These are phyloP conservation scores for Dictyostelium intermedium DNA, from an alignment of 78 protist species.

Conservation along the genomic window DNA sequence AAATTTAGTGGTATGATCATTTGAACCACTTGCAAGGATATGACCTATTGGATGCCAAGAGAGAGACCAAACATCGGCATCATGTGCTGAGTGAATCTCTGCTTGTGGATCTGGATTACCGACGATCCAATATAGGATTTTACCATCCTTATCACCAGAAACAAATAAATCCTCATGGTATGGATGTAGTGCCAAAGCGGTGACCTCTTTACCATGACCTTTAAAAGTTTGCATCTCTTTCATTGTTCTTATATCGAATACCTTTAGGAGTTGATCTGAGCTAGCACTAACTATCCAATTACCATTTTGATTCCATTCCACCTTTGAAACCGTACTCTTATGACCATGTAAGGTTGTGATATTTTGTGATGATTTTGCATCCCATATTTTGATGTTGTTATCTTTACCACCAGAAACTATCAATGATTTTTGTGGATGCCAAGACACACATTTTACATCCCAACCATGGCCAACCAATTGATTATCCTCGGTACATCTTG, in stretches of 20 bases:
- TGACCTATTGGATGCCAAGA: conserved; percentile 98
- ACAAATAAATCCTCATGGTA: conserved; percentile 88
- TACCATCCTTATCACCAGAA: conserved; percentile 94
- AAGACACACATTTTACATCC: conserved; percentile 90
- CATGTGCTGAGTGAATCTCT: conserved; percentile 85
- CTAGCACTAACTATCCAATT: conserved; percentile 91
- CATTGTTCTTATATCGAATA: conserved; percentile 93
- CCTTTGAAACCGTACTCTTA: conserved; percentile 78
- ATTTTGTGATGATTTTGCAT: conserved; percentile 84
- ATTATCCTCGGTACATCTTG: conserved; percentile 74
- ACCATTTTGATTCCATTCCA: conserved; percentile 90
- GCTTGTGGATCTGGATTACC: conserved; percentile 84
- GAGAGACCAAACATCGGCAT: conserved; percentile 86
- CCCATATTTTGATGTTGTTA: conserved; percentile 94
- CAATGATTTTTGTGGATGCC: conserved; percentile 95
- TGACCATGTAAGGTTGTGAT: conserved; percentile 88
- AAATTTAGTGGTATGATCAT: conserved; percentile 91
- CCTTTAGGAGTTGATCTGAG: conserved; percentile 86
- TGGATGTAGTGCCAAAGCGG: conserved; percentile 91
- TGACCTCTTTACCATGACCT: conserved; percentile 92
- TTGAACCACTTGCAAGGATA: conserved; percentile 84
- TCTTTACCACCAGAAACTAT: conserved; percentile 94
- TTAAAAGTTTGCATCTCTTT: conserved; percentile 86
- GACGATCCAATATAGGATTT: conserved; percentile 86
- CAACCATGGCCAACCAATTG: conserved; percentile 92